These are phyloP conservation scores for Penicillium parvum DNA, from an alignment of 495 filamentous ascomycete species.

Conservation along the genomic window DNA sequence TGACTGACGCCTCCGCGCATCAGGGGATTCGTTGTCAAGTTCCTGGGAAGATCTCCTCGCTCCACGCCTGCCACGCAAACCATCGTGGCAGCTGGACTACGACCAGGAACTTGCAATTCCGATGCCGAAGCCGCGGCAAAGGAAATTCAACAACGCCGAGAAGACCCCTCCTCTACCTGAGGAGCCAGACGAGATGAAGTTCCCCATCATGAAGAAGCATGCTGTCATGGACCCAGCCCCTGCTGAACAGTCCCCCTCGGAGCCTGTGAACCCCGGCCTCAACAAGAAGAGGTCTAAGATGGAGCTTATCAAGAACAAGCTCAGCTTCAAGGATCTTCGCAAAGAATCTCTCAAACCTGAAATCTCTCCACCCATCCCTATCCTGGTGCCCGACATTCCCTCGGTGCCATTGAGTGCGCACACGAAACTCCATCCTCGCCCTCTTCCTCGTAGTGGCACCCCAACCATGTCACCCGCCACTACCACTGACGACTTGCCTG, in stretches of 20 bases:
- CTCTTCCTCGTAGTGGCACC: not conserved
- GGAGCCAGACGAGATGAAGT: not conserved
- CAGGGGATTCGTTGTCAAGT: not conserved
- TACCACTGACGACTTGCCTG: not conserved
- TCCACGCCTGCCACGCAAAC: slow-evolving; percentile 11
- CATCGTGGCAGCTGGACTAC: slow-evolving; percentile 27
- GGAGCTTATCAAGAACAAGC: slow-evolving; percentile 26
- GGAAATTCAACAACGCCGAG: not conserved
- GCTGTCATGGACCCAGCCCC: slow-evolving; percentile 13
- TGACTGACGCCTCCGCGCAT: not conserved
- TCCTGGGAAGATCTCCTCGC: not conserved
- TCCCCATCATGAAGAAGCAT: slow-evolving; percentile 11
- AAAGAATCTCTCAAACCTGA: slow-evolving; percentile 24
- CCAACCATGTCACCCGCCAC: not conserved
- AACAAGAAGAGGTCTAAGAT: slow-evolving; percentile 28
- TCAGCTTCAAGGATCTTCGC: slow-evolving; percentile 32
- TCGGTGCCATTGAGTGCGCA: not conserved
- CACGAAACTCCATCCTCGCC: not conserved
- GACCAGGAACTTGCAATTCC: slow-evolving; percentile 28
- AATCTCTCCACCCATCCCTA: not conserved
- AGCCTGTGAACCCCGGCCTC: not conserved
- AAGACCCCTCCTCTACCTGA: not conserved
- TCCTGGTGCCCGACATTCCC: slow-evolving; percentile 1
- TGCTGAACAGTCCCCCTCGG: not conserved
- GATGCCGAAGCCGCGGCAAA: slow-evolving; percentile 27